phyloP scores from a whole-genome alignment of 768 basidiomycete species.

The Podaxis sp. region DNA sequence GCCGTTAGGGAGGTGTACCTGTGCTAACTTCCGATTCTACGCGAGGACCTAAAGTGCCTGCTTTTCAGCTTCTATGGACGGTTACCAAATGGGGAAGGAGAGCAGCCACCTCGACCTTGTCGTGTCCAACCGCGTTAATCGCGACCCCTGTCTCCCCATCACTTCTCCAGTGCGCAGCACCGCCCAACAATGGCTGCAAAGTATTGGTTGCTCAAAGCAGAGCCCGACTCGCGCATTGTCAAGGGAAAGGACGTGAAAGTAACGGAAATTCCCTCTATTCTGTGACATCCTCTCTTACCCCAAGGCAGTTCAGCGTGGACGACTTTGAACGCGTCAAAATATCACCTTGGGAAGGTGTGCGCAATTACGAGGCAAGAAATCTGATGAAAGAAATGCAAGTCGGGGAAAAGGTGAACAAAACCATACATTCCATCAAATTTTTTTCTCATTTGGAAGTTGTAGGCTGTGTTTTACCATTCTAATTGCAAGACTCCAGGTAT shows the following conservation, averaged over 20 bases:
- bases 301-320: slow-evolving; percentile 74
- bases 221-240: slow-evolving; percentile 79
- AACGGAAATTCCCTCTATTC: slow-evolving; percentile 12
- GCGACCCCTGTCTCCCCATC: not conserved
- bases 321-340: slow-evolving; percentile 73
- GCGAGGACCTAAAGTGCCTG: not conserved
- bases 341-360: slow-evolving; percentile 87
- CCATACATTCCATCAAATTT: not conserved
- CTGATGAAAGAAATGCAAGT: slow-evolving; percentile 79
- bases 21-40: no score
- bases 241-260: slow-evolving; percentile 89
- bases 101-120: no score
- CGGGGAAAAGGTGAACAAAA: slow-evolving; percentile 62
- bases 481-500: slow-evolving; percentile 82
- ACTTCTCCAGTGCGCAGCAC: not conserved
- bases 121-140: not conserved
- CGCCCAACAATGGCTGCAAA: slow-evolving; percentile 17
- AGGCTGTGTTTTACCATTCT: slow-evolving; percentile 88
- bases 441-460: not conserved
- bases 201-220: slow-evolving; percentile 83
- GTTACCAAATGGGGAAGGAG: slow-evolving; percentile 1
- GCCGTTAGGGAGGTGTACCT: no score
- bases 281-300: not conserved
- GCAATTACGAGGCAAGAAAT: slow-evolving; percentile 81
- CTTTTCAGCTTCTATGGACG: not conserved